Percentiles rank a stretch among this genome's conserved stretches.
Conservation (phyloP, 1,284 basidiomycete genomes). For the Tylopilus sp. region DNA sequence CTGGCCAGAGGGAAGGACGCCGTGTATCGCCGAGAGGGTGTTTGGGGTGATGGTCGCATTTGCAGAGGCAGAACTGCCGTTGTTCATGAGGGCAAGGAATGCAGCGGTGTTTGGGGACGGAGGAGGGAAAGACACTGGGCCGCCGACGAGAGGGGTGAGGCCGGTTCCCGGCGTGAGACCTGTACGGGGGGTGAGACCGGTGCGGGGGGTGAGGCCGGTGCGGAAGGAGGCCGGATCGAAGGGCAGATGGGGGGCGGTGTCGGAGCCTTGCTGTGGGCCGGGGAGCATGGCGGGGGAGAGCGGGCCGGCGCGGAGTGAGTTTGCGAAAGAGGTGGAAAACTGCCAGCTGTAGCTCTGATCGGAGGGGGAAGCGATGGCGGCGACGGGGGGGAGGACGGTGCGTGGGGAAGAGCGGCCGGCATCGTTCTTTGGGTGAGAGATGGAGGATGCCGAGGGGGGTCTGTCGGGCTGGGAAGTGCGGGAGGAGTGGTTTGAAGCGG, state of each 20-base stretch:
- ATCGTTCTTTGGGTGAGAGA: slow-evolving; percentile 34
- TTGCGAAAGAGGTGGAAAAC: slow-evolving; percentile 56
- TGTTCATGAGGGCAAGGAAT: slow-evolving; percentile 89
- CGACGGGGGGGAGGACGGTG: slow-evolving; percentile 81
- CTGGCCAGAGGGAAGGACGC: slow-evolving; percentile 48
- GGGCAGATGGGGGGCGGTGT: slow-evolving; percentile 38
- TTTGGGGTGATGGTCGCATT: slow-evolving; percentile 86
- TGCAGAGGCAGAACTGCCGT: slow-evolving; percentile 53
- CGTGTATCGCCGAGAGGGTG: slow-evolving; percentile 79
- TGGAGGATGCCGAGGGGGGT: slow-evolving; percentile 35
- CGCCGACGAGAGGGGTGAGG: slow-evolving; percentile 82
- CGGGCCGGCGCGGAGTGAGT: slow-evolving; percentile 86
- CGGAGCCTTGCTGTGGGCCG: slow-evolving; percentile 60
- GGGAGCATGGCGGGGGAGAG: slow-evolving; percentile 94
- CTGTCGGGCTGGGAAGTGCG: slow-evolving; percentile 38
- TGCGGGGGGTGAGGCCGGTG: slow-evolving; percentile 74
- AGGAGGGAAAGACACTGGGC: slow-evolving; percentile 73
- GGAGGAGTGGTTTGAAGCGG: slow-evolving; percentile 39
- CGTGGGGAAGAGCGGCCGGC: slow-evolving; percentile 39
- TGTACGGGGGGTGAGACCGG: slow-evolving; percentile 78
- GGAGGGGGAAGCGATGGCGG: slow-evolving; percentile 81
- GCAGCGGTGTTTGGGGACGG: slow-evolving; percentile 90
- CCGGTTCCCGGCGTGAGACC: slow-evolving; percentile 79
- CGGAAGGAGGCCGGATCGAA: slow-evolving; percentile 81
- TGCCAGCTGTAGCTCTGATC: slow-evolving; percentile 75